Conservation (phyloP, 805 yeast genomes). For the Monosporozyma siamensis region DNA sequence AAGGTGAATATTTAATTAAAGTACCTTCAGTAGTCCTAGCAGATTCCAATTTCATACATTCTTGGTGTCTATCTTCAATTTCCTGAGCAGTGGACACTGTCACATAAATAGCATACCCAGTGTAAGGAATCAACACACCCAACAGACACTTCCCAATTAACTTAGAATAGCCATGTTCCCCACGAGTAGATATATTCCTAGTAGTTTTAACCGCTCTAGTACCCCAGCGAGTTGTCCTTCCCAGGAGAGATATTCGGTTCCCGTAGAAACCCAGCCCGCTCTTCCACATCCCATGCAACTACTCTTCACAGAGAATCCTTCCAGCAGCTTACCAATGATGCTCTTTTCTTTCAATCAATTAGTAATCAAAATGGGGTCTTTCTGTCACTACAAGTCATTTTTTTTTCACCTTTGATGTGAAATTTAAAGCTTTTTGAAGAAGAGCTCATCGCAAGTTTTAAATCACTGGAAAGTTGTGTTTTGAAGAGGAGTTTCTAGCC, state of each 20-base stretch:
- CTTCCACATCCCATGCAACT: not conserved
- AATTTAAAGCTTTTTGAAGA: no score
- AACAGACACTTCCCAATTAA: not conserved
- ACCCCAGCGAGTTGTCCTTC: not conserved
- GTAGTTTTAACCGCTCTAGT: not conserved
- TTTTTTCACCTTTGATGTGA: no score
- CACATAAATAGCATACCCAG: conserved; percentile 57
- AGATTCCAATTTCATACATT: conserved; percentile 11
- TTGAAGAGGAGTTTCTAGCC: no score
- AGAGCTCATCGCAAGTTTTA: no score
- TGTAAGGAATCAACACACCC: conserved; percentile 37
- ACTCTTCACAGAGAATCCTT: not conserved
- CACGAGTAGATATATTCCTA: not conserved
- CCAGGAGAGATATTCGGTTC: not conserved
- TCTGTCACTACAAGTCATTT: not conserved
- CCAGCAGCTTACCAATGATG: not conserved
- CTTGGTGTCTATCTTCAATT: conserved; percentile 37
- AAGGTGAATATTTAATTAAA: conserved; percentile 34
- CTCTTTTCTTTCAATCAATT: not conserved
- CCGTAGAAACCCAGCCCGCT: not conserved
- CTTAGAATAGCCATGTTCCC: not conserved
- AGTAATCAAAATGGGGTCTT: not conserved
- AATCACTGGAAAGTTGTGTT: no score
- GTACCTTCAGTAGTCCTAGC: conserved; percentile 16
- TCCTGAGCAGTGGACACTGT: conserved; percentile 45